These are phyloP conservation scores for Alnus glutinosa DNA, from an alignment of 306 rosid species.

Conservation along the genomic window DNA sequence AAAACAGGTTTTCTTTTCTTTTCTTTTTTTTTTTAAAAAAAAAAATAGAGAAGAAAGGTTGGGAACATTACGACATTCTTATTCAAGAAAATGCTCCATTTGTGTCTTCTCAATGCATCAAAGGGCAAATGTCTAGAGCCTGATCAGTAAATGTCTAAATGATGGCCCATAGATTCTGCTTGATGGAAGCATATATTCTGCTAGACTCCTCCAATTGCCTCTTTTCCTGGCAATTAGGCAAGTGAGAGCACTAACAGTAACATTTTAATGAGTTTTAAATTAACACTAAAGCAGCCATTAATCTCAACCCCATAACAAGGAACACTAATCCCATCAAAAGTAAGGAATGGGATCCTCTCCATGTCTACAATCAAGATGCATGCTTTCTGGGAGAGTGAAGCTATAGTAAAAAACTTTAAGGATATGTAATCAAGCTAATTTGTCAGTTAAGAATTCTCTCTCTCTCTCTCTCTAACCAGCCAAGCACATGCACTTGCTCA, in stretches of 20 bases:
- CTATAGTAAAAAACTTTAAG: constrained; percentile 11
- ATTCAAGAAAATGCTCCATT: constrained; percentile 22
- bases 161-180: constrained; percentile 29
- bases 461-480: constrained; percentile 14
- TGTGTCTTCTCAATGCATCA: constrained; percentile 18
- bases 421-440: constrained; percentile 22
- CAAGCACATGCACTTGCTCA: constrained; percentile 27
- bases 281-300: constrained; percentile 7
- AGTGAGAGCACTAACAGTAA: constrained; percentile 16
- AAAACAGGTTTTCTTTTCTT: background rate
- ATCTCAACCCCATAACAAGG: constrained; percentile 10
- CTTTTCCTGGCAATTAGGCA: constrained; percentile 26
- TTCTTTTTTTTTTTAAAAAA: background rate
- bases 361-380: constrained; percentile 16
- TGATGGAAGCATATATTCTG: constrained; percentile 48
- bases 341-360: too few species aligned
- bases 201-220: constrained; percentile 13
- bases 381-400: constrained; percentile 37
- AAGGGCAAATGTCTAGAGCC: constrained; percentile 20
- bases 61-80: constrained; percentile 20
- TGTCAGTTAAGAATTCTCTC: constrained; percentile 20
- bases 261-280: background rate
- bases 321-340: constrained; percentile 12
- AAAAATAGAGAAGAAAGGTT: background rate
- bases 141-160: constrained; percentile 1